These are phyloP conservation scores for Chlorella vulgaris DNA, from an alignment of 139 green algal species.

Conservation along the genomic window DNA sequence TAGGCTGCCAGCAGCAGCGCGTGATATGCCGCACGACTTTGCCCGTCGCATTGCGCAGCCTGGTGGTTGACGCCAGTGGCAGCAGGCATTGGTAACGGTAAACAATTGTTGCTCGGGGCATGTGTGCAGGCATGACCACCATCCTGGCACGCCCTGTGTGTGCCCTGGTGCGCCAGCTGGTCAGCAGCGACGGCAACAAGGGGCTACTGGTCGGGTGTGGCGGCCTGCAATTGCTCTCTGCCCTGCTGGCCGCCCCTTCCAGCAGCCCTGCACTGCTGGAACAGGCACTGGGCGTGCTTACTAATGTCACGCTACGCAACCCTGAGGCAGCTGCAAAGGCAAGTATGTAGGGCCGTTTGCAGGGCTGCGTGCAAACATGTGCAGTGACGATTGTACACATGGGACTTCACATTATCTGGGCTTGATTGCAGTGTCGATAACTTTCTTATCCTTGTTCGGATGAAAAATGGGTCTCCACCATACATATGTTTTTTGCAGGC, in stretches of 20 bases:
- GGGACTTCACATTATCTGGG: too few species aligned
- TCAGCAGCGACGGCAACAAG: conserved; percentile 83
- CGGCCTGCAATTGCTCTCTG: conserved; percentile 49
- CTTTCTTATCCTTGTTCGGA: not conserved
- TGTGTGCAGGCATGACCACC: too few species aligned
- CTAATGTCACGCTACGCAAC: conserved; percentile 74
- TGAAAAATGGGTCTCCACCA: too few species aligned
- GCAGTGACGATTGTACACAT: not conserved
- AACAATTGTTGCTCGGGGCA: too few species aligned
- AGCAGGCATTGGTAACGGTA: too few species aligned
- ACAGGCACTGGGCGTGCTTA: conserved; percentile 72
- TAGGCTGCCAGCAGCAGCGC: too few species aligned
- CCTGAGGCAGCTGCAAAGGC: conserved; percentile 53
- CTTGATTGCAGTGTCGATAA: not conserved
- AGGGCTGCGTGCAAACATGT: not conserved
- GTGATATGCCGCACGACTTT: too few species aligned
- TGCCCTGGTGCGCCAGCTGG: conserved; percentile 77
- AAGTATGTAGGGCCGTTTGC: not conserved
- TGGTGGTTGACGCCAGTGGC: too few species aligned
- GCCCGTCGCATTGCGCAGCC: not conserved
- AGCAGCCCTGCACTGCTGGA: conserved; percentile 20
- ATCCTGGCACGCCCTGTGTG: conserved; percentile 22
- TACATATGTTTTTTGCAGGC: conserved; percentile 11
- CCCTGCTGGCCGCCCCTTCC: conserved; percentile 28
- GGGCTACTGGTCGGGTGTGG: conserved; percentile 58